phyloP scores from a whole-genome alignment of 2,329 filamentous ascomycete species.

The Hypoxylon sp. region DNA sequence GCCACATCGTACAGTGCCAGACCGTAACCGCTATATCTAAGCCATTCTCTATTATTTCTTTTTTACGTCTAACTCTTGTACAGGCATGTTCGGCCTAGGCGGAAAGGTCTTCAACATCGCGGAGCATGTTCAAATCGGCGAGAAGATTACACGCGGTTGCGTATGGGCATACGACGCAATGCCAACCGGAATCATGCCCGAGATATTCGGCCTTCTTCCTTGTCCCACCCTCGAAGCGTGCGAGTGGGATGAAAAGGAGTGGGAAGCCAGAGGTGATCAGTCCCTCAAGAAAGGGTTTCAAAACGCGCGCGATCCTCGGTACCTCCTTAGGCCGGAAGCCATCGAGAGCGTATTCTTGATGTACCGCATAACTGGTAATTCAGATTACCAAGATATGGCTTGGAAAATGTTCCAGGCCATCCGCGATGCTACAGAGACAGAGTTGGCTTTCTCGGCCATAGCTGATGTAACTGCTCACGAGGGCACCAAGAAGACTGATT shows the following conservation, averaged over 20 bases:
- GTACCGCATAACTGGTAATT: constrained; percentile 65
- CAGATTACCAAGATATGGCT: constrained; percentile 64
- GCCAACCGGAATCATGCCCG: constrained; percentile 71
- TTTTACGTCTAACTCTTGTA: not conserved
- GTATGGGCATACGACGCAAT: constrained; percentile 70
- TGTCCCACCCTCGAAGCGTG: constrained; percentile 57
- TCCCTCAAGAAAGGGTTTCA: constrained; percentile 72
- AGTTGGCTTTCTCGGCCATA: constrained; percentile 64
- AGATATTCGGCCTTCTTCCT: constrained; percentile 64
- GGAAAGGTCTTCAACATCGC: constrained; percentile 61
- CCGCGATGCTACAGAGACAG: constrained; percentile 60
- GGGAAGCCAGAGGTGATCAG: constrained; percentile 40
- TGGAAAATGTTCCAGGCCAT: constrained; percentile 68
- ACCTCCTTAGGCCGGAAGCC: constrained; percentile 65
- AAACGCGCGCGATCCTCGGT: constrained; percentile 65
- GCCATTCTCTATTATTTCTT: not conserved
- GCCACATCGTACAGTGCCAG: not conserved
- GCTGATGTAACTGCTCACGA: constrained; percentile 62
- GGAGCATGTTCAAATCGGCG: constrained; percentile 62
- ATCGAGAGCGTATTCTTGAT: constrained; percentile 68
- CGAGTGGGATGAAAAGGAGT: constrained; percentile 60
- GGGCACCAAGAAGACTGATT: constrained; percentile 57
- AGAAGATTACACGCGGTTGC: constrained; percentile 67
- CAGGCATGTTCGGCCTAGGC: constrained; percentile 62
- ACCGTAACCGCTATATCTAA: not conserved